Evolutionary conservation across 192 early-diverging fungal species (phyloP).

Genomic region (Backusella tarrabulga): DNA sequence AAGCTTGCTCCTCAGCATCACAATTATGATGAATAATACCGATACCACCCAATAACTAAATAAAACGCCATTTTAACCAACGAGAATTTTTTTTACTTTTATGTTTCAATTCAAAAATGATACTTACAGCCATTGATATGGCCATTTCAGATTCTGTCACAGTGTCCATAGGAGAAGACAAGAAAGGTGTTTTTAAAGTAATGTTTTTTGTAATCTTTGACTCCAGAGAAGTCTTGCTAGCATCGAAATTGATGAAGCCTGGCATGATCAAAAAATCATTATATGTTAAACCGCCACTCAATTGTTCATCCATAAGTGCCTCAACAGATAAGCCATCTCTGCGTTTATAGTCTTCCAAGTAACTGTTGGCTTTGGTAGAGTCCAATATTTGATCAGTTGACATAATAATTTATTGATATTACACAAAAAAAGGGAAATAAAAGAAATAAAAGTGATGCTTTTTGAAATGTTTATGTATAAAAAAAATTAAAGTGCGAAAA

Average conservation of each 20-base stretch:
- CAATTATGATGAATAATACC: slow-evolving; percentile 99
- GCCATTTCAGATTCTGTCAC: slow-evolving; percentile 98
- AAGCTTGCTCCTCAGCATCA: slow-evolving; percentile 90
- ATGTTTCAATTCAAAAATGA: not conserved
- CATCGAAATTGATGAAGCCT: slow-evolving; percentile 92
- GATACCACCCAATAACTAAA: slow-evolving; percentile 84
- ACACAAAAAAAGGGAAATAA: not conserved
- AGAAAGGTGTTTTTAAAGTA: slow-evolving; percentile 87
- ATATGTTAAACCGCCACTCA: slow-evolving; percentile 91
- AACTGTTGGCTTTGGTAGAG: not conserved
- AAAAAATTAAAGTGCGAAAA: slow-evolving; percentile 1
- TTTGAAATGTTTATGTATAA: not conserved
- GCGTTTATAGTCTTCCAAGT: slow-evolving; percentile 25
- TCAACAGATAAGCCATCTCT: slow-evolving; percentile 81
- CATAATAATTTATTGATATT: slow-evolving; percentile 1
- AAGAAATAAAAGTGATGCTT: not conserved
- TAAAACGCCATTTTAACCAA: not conserved
- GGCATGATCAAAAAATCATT: slow-evolving; percentile 97
- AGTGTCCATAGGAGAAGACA: slow-evolving; percentile 97
- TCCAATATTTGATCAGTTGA: not conserved
- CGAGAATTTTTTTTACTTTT: not conserved
- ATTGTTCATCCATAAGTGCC: slow-evolving; percentile 79
- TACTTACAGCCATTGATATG: slow-evolving; percentile 87
- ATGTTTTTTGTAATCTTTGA: slow-evolving; percentile 89
- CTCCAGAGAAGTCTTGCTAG: slow-evolving; percentile 73